phyloP scores from a whole-genome alignment of 495 filamentous ascomycete genomes.

The Aspergillus cristatus region DNA sequence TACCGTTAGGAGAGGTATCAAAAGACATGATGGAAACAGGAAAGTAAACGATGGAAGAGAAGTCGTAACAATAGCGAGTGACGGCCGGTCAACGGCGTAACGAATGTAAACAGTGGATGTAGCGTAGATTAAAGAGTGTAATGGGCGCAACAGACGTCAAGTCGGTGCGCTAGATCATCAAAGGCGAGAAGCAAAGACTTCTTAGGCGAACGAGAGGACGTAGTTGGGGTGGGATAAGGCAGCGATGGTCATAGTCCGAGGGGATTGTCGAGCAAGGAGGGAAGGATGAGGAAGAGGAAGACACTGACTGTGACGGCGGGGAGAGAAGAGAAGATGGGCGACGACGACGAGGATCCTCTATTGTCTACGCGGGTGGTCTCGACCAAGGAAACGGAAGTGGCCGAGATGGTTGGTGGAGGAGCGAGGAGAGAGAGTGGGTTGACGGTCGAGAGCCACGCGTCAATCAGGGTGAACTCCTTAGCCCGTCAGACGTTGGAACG shows the following conservation, averaged over 20 bases:
- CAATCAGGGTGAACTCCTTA: too few relatives aligned
- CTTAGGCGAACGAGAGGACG: constrained; percentile 15
- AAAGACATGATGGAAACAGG: constrained; percentile 22
- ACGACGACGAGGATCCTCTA: too few relatives aligned
- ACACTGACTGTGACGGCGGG: too few relatives aligned
- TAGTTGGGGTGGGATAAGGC: constrained; percentile 9
- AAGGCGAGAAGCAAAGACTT: constrained; percentile 1
- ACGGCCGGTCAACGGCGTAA: constrained; percentile 25
- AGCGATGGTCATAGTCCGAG: constrained; percentile 20
- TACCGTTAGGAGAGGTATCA: constrained; percentile 19
- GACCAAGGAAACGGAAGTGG: too few relatives aligned
- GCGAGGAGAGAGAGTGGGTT: constrained; percentile 1
- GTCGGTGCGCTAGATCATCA: constrained; percentile 34
- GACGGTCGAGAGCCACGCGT: constrained; percentile 16
- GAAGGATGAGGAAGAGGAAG: too few relatives aligned
- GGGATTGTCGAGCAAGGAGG: background rate
- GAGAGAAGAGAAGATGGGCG: too few relatives aligned
- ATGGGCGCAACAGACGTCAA: constrained; percentile 33
- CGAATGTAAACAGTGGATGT: constrained; percentile 9
- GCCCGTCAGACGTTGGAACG: background rate
- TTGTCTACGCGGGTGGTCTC: too few relatives aligned
- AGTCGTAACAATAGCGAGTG: constrained; percentile 11
- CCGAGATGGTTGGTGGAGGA: background rate
- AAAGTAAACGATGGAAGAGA: background rate
- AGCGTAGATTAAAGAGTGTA: constrained; percentile 19